Conservation (phyloP, 371 early-diverging fungal species). For the Circinella umbellata region DNA sequence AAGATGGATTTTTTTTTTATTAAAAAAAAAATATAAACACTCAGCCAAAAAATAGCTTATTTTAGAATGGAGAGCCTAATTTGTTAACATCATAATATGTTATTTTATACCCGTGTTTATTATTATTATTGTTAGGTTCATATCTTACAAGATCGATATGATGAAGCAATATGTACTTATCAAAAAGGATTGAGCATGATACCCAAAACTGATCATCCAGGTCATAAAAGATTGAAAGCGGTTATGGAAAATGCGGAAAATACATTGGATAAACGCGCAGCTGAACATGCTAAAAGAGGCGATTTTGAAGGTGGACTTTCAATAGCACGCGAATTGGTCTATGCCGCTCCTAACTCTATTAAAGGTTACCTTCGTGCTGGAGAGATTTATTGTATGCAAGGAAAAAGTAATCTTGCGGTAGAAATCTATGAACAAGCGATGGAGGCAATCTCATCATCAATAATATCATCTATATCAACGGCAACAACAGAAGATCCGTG, state of each 20-base stretch:
- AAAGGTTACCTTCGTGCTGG: conserved; percentile 8
- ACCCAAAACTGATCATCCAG: not conserved
- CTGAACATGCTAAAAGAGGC: conserved; percentile 2
- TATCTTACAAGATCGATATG: not conserved
- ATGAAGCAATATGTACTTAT: conserved; percentile 7
- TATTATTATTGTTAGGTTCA: not conserved
- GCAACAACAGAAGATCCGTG: not conserved
- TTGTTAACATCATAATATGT: too few species aligned
- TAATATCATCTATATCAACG: too few species aligned
- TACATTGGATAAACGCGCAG: conserved; percentile 2
- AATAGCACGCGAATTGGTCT: not conserved
- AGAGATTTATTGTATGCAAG: conserved; percentile 6
- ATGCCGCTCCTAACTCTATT: not conserved
- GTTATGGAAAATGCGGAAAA: not conserved
- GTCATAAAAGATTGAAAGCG: not conserved
- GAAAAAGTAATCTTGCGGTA: not conserved
- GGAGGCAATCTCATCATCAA: not conserved
- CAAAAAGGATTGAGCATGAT: conserved; percentile 3
- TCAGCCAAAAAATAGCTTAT: not conserved
- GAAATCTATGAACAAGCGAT: not conserved
- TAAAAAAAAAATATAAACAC: too few species aligned
- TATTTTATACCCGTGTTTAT: too few species aligned
- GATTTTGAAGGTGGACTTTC: conserved; percentile 3
- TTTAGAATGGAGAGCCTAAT: too few species aligned
- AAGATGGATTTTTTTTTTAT: too few species aligned